Evolutionary conservation across 164 flowering plant genomes (phyloP), one percentile per base, ranked within the genome.

Genomic region (Kalanchoe fedtschenkoi): DNA sequence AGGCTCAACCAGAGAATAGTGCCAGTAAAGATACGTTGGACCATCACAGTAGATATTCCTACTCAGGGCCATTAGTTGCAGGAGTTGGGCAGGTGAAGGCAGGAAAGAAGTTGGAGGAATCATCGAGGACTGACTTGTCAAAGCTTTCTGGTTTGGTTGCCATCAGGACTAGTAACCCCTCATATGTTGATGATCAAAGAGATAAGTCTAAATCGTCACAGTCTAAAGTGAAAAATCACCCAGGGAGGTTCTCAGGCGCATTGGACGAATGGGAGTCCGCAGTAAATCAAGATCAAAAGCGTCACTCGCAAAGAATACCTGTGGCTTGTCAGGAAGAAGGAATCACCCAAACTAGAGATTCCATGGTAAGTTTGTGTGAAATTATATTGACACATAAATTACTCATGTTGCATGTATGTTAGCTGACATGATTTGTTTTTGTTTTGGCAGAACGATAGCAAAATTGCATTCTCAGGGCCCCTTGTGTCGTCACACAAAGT

Each of bases 381-480:
- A 28, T 35, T 1, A 22, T 42, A 29, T 10, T 39, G 34, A 2
- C 38, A 22, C 22, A 14, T 41, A 41, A 28, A 37, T 21, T 65
- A 39, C 5, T 34, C 21, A 21, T n/a, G 32, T 9, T 44, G 11
- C 9, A 11, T 21, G 30, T 65, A 34, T 46, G 17, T 19, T 35
- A 21, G 33, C 24, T 32, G 37, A 17, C 47, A 35, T 30, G 56
- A 15, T 2, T 30, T 39, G 5, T 63, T 47, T 58, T 6, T 37
- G 26, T 59, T 59, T 17, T 71, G 70, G 1, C 34, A 71, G 6
- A 63, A 44, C 10, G 75, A 67, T 33, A 75, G 58, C 67, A 83
- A 70, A 57, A 76, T 76, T 8, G 76, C 75, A 30, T 73, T 78
- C 37, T 84, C 89, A 5, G 86, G 89, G 8, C 89, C 89, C 15